A percentile compares a stretch with the other conserved stretches of the same genome.
Evolutionary conservation across 176 grass and related monocot genomes (phyloP).

Genomic region (Triticum monococcum): DNA sequence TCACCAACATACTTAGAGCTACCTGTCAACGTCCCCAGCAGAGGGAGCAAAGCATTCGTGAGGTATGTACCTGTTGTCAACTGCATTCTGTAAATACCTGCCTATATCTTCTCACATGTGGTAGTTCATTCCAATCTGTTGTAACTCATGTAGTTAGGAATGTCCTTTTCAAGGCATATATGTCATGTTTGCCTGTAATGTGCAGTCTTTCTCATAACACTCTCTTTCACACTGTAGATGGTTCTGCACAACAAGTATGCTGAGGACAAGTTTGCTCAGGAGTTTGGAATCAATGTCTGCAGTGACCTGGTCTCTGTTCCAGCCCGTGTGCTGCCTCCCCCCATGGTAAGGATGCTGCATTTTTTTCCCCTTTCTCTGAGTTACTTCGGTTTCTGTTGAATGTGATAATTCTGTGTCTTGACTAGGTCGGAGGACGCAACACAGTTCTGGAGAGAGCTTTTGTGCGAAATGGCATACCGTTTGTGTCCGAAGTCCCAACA

Average conservation of each 20-base stretch:
- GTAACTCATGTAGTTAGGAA: no score
- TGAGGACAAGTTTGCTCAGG: slow-evolving; percentile 55
- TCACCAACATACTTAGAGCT: slow-evolving; percentile 63
- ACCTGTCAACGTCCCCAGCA: slow-evolving; percentile 70
- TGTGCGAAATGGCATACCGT: no score
- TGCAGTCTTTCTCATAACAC: not conserved
- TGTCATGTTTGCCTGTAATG: not conserved
- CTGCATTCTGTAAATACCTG: not conserved
- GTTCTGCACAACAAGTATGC: slow-evolving; percentile 61
- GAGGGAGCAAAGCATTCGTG: slow-evolving; percentile 62
- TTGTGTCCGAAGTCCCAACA: no score
- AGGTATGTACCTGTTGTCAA: slow-evolving; percentile 33
- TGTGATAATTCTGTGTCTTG: no score
- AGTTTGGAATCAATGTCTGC: slow-evolving; percentile 61
- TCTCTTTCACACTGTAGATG: slow-evolving; percentile 40
- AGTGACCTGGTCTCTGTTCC: slow-evolving; percentile 51
- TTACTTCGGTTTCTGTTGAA: no score
- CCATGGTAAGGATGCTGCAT: slow-evolving; percentile 37
- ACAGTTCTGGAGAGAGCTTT: no score
- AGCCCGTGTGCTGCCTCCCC: slow-evolving; percentile 68
- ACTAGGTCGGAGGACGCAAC: no score
- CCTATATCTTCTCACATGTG: no score
- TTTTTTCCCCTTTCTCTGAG: no score
- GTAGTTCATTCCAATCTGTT: no score
- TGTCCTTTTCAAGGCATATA: no score